Evolutionary conservation across 1,284 basidiomycete species (phyloP), one percentile per base, ranked within the genome.

Genomic region (Apiotrichum laibachii): DNA sequence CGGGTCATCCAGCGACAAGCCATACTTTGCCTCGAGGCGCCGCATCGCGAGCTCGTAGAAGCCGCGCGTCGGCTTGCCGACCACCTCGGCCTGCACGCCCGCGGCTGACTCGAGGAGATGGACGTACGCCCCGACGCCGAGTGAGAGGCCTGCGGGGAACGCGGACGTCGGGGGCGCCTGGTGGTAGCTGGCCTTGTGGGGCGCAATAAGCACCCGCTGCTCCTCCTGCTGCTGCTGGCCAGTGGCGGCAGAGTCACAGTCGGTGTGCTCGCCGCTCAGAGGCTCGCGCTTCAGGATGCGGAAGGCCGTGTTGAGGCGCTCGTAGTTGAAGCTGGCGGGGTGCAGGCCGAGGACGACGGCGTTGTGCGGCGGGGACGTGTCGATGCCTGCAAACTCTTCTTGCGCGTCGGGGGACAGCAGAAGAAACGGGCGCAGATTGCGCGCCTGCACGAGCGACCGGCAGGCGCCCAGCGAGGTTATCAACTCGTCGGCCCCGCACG

Each of bases 121-220:
- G 6, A 89, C 82, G 66, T 88, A 89, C 0, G 86, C 85, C 1
- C 87, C 87, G 0, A 85, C 85, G 1, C 87, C 88, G 15, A 89
- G 78, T 1, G 84, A 85, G 6, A 88, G 78, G 2, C 77, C 77
- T 0, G 80, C 81, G 37, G 83, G 81, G 33, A 80, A 67, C 56
- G 81, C 71, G 8, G 67, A 63, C 1, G 75, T 72, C 26, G 84
- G 72, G 64, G 83, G 84, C 45, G 80, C 80, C 15, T 84, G 84
- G 56, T 82, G 80, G 72, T 85, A 86, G 0, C 85, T 83, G 0
- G 85, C 83, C 21, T 63, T 66, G 53, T 76, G 73, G 7, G 73
- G 73, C 8, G 72, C 73, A 50, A 76, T 72, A 50, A 76, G 67
- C 31, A 87, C 81, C 35, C 87, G 78, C 1, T 42, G 11, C 21